These are phyloP conservation scores for Kodamaea jinghongensis DNA, from an alignment of 805 yeast species.

Conservation along the genomic window DNA sequence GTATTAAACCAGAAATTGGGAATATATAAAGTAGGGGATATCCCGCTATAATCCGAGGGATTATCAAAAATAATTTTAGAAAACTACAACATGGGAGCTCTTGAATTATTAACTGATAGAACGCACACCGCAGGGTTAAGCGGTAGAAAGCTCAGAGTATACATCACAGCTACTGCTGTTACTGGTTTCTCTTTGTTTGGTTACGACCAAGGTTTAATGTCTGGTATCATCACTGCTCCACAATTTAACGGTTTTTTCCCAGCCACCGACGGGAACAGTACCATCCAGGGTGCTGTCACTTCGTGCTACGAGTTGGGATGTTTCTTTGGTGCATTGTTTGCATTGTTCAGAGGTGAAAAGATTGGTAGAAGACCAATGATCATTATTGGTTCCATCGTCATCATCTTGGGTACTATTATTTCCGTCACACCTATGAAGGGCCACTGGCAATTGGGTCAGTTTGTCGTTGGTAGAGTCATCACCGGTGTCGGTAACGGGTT, in stretches of 20 bases:
- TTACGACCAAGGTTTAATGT: conserved; percentile 43
- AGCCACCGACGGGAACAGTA: conserved; percentile 27
- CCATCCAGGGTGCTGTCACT: conserved; percentile 31
- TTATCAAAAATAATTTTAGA: neutral
- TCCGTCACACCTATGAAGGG: conserved; percentile 37
- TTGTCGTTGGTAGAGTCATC: conserved; percentile 45
- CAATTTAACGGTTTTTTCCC: conserved; percentile 40
- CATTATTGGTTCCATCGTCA: conserved; percentile 35
- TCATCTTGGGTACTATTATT: conserved; percentile 41
- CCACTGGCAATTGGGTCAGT: conserved; percentile 43
- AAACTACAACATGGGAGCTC: conserved; percentile 5
- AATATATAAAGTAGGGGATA: no score
- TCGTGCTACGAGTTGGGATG: conserved; percentile 31
- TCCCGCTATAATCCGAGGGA: no score
- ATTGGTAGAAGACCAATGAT: conserved; percentile 44
- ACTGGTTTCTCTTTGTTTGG: conserved; percentile 31
- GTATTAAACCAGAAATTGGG: no score
- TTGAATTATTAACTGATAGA: conserved; percentile 22
- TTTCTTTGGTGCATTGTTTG: conserved; percentile 44
- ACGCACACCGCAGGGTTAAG: conserved; percentile 55
- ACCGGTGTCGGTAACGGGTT: conserved; percentile 45
- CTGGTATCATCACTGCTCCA: conserved; percentile 40
- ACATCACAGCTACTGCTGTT: conserved; percentile 25
- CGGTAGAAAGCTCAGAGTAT: conserved; percentile 47
- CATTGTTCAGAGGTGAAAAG: conserved; percentile 38